phyloP scores from a whole-genome alignment of 179 eudicot genomes.

The Silene noctiflora region DNA sequence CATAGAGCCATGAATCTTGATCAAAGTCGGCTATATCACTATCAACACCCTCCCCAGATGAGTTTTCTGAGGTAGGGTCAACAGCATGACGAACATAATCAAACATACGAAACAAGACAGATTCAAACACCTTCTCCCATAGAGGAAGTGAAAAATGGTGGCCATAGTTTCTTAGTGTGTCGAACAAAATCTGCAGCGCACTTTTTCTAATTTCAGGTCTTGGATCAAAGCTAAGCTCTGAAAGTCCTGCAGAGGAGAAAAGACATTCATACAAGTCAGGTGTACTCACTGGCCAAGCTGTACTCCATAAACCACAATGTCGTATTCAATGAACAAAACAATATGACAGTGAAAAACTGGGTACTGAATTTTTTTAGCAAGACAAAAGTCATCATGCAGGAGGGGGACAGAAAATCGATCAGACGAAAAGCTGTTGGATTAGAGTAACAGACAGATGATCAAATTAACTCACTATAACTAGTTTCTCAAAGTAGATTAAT shows the following conservation, averaged over 20 bases:
- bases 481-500: neutral
- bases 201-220: conserved; percentile 91
- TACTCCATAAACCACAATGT: neutral
- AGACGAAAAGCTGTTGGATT: conserved; percentile 1
- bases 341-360: neutral
- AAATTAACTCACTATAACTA: neutral
- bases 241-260: conserved; percentile 57
- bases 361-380: neutral
- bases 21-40: conserved; percentile 59
- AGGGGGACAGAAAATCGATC: neutral
- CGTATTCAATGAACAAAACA: neutral
- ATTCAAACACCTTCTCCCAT: conserved; percentile 95
- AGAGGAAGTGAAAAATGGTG: conserved; percentile 85
- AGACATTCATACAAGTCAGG: conserved; percentile 12
- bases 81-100: conserved; percentile 87
- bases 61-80: conserved; percentile 64
- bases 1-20: conserved; percentile 95
- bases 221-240: conserved; percentile 98
- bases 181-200: conserved; percentile 87
- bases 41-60: conserved; percentile 43
- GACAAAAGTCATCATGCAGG: neutral
- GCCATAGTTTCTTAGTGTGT: conserved; percentile 88
- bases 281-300: neutral
- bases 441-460: conserved; percentile 8
- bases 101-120: conserved; percentile 90